A percentile compares a stretch with the other conserved stretches of the same genome.
These are phyloP conservation scores for Pyricularia sp. DNA, from an alignment of 2,329 filamentous ascomycete species.

Conservation along the genomic window DNA sequence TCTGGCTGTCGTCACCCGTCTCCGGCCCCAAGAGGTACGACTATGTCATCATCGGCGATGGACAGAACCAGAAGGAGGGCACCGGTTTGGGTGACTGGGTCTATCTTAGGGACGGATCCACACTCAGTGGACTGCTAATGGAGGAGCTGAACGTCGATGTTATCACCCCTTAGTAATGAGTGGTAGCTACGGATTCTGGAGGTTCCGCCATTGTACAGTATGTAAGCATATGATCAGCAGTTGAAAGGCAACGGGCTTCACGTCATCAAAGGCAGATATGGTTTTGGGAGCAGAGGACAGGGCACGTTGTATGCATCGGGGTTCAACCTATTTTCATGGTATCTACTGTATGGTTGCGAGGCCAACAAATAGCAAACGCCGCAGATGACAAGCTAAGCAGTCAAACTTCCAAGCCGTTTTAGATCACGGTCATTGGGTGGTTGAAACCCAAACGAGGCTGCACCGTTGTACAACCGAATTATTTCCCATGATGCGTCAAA, in stretches of 20 bases:
- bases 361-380: background rate
- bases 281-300: background rate
- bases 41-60: constrained; percentile 64
- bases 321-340: background rate
- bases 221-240: background rate
- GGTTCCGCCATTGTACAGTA: background rate
- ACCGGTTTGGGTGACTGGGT: constrained; percentile 68
- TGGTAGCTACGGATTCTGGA: background rate
- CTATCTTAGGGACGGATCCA: constrained; percentile 72
- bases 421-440: background rate
- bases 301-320: background rate
- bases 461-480: background rate
- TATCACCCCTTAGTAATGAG: constrained; percentile 19
- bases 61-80: constrained; percentile 67
- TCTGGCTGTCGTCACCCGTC: constrained; percentile 87
- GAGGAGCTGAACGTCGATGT: constrained; percentile 59
- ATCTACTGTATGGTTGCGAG: background rate
- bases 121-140: constrained; percentile 57
- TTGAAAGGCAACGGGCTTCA: background rate
- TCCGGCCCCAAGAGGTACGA: constrained; percentile 92
- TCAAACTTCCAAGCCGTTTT: background rate
- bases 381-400: background rate
- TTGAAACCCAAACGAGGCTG: background rate
- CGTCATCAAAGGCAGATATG: background rate
- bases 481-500: background rate